phyloP scores from a whole-genome alignment of 2,329 filamentous ascomycete species.

The Hymenoscyphus salicellus region DNA sequence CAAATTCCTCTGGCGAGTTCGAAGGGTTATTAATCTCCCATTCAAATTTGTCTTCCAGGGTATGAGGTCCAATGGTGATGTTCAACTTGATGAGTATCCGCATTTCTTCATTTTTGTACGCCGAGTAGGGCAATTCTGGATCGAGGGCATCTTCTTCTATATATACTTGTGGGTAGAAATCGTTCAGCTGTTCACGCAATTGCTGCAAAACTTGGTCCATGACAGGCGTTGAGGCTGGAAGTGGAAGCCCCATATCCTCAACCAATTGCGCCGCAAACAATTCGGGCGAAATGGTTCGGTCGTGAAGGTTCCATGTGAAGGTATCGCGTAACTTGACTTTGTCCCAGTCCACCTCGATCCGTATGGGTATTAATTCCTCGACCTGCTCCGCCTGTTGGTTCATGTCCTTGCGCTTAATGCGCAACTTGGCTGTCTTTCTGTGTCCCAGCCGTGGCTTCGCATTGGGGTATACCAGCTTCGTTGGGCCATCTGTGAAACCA shows the following conservation, averaged over 20 bases:
- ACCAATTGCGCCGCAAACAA: conserved; percentile 85
- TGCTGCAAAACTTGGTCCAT: conserved; percentile 61
- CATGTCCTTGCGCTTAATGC: conserved; percentile 75
- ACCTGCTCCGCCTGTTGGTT: conserved; percentile 82
- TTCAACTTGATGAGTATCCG: conserved; percentile 92
- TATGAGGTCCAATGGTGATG: conserved; percentile 94
- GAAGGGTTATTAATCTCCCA: conserved; percentile 97
- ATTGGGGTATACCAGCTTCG: conserved; percentile 74
- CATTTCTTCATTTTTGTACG: conserved; percentile 99
- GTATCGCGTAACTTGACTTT: conserved; percentile 95
- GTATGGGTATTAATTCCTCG: conserved; percentile 87
- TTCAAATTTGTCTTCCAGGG: conserved; percentile 93
- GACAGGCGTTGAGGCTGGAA: conserved; percentile 63
- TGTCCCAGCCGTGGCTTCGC: conserved; percentile 75
- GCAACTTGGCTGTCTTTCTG: conserved; percentile 69
- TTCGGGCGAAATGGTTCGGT: conserved; percentile 75
- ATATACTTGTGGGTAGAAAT: conserved; percentile 90
- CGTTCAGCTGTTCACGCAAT: conserved; percentile 84
- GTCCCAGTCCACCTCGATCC: conserved; percentile 91
- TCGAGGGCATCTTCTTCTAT: conserved; percentile 89
- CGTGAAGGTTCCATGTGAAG: conserved; percentile 97
- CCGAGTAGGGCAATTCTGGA: conserved; percentile 81
- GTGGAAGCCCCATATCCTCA: conserved; percentile 82
- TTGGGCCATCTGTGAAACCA: conserved; percentile 70
- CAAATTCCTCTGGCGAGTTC: conserved; percentile 95